Evolutionary conservation across 176 grass and related monocot species (phyloP).

Genomic region (Eremochloa ophiuroides): DNA sequence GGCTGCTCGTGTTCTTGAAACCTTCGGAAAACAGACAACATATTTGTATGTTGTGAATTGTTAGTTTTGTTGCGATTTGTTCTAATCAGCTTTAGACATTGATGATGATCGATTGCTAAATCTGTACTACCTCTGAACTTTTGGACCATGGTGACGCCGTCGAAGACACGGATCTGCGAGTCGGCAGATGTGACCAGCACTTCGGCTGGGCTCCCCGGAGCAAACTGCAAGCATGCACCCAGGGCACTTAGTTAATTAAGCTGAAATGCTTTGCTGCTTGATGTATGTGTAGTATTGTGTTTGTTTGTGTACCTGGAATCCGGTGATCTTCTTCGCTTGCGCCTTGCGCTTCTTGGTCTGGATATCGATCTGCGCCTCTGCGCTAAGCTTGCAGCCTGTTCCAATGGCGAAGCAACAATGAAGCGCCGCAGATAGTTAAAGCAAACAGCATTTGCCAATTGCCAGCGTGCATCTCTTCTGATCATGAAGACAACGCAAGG

Average conservation of each 20-base stretch:
- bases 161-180: slow-evolving; percentile 88
- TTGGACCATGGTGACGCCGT: slow-evolving; percentile 74
- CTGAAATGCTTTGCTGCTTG: neutral
- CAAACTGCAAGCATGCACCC: slow-evolving; percentile 47
- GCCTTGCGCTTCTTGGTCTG: slow-evolving; percentile 65
- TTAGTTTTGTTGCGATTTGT: too few relatives aligned
- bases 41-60: neutral
- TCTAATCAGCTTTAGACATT: neutral
- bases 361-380: slow-evolving; percentile 64
- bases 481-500: neutral
- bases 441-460: neutral
- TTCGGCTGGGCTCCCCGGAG: slow-evolving; percentile 59
- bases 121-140: slow-evolving; percentile 99
- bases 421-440: neutral
- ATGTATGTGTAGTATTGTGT: neutral
- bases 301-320: slow-evolving; percentile 57
- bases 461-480: neutral
- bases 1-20: slow-evolving; percentile 97
- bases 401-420: neutral
- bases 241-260: too few relatives aligned
- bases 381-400: slow-evolving; percentile 65
- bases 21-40: neutral
- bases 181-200: slow-evolving; percentile 91
- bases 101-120: too few relatives aligned
- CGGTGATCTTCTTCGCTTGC: slow-evolving; percentile 87